Conservation (phyloP, 2,329 filamentous ascomycete species). For the Diaporthe ilicicola region DNA sequence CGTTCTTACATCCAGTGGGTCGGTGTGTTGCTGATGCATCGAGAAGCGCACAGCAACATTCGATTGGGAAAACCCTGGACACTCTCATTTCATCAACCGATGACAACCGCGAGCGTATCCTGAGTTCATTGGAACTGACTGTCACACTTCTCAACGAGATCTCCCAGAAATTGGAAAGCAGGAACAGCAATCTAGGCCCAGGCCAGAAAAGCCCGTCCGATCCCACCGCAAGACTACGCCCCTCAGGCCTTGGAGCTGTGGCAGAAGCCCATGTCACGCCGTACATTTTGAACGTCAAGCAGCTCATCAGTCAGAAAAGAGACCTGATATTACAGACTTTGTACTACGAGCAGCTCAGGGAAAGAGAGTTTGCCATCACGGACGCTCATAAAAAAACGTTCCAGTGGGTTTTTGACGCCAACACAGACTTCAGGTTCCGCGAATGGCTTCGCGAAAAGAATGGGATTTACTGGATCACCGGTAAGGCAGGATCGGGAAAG, state of each 20-base stretch:
- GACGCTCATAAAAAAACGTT: conserved; percentile 23
- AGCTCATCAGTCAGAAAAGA: background rate
- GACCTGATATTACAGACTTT: conserved; percentile 2
- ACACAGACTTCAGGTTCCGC: background rate
- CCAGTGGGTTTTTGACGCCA: conserved; percentile 3
- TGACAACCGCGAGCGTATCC: background rate
- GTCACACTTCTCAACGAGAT: background rate
- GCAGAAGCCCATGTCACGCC: background rate
- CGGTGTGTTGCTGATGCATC: background rate
- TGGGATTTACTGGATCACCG: conserved; percentile 18
- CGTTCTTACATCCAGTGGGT: too few species aligned
- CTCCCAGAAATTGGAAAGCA: background rate
- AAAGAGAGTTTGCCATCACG: conserved; percentile 16
- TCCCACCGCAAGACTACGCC: background rate
- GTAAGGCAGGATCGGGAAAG: conserved; percentile 24
- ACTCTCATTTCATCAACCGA: background rate
- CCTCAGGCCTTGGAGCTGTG: background rate
- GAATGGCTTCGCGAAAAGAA: conserved; percentile 24
- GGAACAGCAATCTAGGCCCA: background rate
- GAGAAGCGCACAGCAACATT: background rate
- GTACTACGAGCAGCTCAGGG: conserved; percentile 1
- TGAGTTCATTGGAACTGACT: background rate
- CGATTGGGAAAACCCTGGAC: background rate
- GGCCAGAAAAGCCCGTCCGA: background rate
- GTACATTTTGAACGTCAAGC: background rate